A percentile compares a stretch with the other conserved stretches of the same genome.
phyloP scores from a whole-genome alignment of 1,139 yeast genomes.

The Blastobotrys persicus region DNA sequence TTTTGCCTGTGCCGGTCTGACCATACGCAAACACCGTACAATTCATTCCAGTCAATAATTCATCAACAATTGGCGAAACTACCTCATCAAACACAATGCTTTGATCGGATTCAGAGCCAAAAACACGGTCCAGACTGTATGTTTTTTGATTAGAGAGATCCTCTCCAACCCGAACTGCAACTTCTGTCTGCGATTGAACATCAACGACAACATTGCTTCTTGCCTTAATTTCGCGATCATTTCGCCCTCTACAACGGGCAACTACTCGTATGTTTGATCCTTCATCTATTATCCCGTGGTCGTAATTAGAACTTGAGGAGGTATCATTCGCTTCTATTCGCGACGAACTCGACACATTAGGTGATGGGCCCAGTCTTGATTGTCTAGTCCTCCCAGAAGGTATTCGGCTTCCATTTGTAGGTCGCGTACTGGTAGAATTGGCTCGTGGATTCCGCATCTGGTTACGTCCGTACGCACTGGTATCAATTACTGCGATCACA shows the following conservation, averaged over 20 bases:
- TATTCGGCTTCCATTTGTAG: background rate
- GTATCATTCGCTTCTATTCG: background rate
- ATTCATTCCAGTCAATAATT: constrained; percentile 52
- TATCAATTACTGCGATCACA: background rate
- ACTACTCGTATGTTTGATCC: constrained; percentile 68
- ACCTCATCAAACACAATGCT: constrained; percentile 55
- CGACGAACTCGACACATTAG: background rate
- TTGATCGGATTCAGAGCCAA: constrained; percentile 74
- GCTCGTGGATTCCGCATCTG: constrained; percentile 1
- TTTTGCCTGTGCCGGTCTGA: constrained; percentile 88
- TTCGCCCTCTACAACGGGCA: constrained; percentile 85
- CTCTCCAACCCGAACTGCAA: constrained; percentile 25
- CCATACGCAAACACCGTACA: constrained; percentile 86
- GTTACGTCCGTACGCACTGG: background rate
- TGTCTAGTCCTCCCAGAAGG: background rate
- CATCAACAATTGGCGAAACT: constrained; percentile 57
- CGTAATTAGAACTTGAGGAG: background rate
- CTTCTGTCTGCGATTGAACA: constrained; percentile 23
- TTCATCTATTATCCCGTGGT: constrained; percentile 10
- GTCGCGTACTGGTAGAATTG: background rate
- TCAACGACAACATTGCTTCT: constrained; percentile 70
- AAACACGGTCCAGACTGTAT: constrained; percentile 65
- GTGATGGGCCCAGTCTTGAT: background rate
- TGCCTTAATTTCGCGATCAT: constrained; percentile 62
- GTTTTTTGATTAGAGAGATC: constrained; percentile 41